Evolutionary conservation across 208 protist species (phyloP), one percentile per base, ranked within the genome.

Genomic region (Leishmania turanica): DNA sequence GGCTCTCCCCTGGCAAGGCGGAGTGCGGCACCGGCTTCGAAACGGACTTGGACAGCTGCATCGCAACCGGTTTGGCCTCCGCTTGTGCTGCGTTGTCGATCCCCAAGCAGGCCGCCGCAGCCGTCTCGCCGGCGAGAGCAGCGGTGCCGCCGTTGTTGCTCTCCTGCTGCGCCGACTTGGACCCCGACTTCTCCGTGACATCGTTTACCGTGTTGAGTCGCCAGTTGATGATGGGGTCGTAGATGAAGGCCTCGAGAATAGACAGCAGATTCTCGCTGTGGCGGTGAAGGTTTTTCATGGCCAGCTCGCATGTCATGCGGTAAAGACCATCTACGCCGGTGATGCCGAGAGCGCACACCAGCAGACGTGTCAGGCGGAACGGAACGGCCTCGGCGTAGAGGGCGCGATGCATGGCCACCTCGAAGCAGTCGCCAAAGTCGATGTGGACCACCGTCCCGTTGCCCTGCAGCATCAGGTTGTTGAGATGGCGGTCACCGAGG

Each of bases 341-440:
- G 13, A 99, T 98, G 82, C 99, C 99, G 87, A 99, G 99, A 4
- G 99, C 99, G 47, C 95, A 96, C 53, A 99, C 94, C 1, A 99
- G 93, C 87, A 99, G 99, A 53, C 99, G 93, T 37, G 99, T 99
- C 11, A 99, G 92, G 37, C 99, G 94, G 94, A 99, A 99, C 24
- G 99, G 99, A n/a, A 99, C 96, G 9, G 98, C 98, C 91, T 99
- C 99, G 7, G 99, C 99, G 89, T 98, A 99, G 65, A 99, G 97
- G 3, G 99, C 96, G 42, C 99, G 90, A 49, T 98, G 94, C 99
- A 99, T 99, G 0, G 99, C 99, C 6, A 99, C 98, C 88, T 99
- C 99, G 84, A 99, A 99, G 87, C 99, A 99, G 91, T 99, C 99
- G 75, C 99, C 99, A 92, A 99, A 99, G 92, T 99, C 99, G 89